Evolutionary conservation across 2,329 filamentous ascomycete species (phyloP).

Genomic region (Seiridium cupressi): DNA sequence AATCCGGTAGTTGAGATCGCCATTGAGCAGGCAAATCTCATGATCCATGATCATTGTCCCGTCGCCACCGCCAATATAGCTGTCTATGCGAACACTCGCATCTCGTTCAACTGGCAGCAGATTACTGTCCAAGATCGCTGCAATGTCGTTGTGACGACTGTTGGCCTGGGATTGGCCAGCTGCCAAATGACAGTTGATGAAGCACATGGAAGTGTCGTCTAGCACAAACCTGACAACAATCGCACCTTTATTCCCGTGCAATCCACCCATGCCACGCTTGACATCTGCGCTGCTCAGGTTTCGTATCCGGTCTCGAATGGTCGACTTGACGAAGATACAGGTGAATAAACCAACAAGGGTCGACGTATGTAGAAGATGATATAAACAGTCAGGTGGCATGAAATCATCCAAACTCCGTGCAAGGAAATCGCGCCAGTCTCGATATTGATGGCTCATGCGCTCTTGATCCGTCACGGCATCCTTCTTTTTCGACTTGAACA

Average conservation of each 20-base stretch:
- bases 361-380: constrained; percentile 83
- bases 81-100: constrained; percentile 66
- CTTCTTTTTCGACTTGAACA: constrained; percentile 89
- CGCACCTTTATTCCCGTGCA: constrained; percentile 96
- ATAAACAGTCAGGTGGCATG: constrained; percentile 73
- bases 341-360: constrained; percentile 94
- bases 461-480: constrained; percentile 72
- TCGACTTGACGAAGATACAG: constrained; percentile 88
- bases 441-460: constrained; percentile 95
- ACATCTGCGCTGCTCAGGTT: constrained; percentile 80
- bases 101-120: constrained; percentile 74
- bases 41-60: constrained; percentile 94
- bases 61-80: constrained; percentile 88
- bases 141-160: constrained; percentile 88
- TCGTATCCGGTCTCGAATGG: constrained; percentile 71
- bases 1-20: constrained; percentile 96
- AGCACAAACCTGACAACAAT: constrained; percentile 88
- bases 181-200: constrained; percentile 95
- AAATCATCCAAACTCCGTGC: constrained; percentile 79
- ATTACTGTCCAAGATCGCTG: constrained; percentile 79
- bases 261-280: constrained; percentile 92
- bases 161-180: constrained; percentile 90
- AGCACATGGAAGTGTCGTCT: constrained; percentile 91
- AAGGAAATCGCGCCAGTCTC: constrained; percentile 92
- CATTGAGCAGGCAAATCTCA: constrained; percentile 94